Evolutionary conservation across 2,329 filamentous ascomycete species (phyloP), one percentile per base, ranked within the genome.

Genomic region (Rhynchosporium agropyri): DNA sequence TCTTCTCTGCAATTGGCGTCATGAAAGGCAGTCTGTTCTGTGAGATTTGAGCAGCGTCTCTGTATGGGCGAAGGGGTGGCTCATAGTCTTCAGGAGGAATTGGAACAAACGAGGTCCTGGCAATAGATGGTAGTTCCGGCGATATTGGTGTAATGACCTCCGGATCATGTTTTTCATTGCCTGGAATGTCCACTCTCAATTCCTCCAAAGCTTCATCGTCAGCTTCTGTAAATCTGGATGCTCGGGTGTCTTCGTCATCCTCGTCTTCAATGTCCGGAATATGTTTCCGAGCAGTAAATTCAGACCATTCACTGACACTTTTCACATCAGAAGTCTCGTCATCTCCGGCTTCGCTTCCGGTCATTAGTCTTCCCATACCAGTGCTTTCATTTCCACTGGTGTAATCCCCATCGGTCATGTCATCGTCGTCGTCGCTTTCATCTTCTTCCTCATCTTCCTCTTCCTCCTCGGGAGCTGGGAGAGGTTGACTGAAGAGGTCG

Each of bases 1-100:
- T 99, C 71, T 92, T 88, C 76, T 99, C 95, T 1, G 95, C 94
- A 68, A 99, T 99, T 1, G 95, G 95, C 0, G 95, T 99, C 95
- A 99, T 98, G 75, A 98, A 99, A 3, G 94, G 95, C 9, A 98
- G 81, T 60, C 93, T 89, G 76, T 93, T 97, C 72, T 97, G 96
- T 64, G 92, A 92, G 76, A 89, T 83, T 74, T 92, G 84, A 42
- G 79, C 84, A 73, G 91, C 86, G 76, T 97, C 90, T 73, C 92
- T 88, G 81, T 89, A 97, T 63, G 91, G 90, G 54, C 88, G 84
- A 62, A 84, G 89, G 20, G 91, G 89, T 50, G 91, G 86, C 69
- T 93, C 87, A 74, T 92, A 96, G 75, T 96, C 91, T 73, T 96
- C 91, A 0, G 92, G 92, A 0, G 90, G 89, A 42, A 94, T 82